Percentiles rank a stretch among this genome's conserved stretches.
phyloP scores from a whole-genome alignment of 2,329 filamentous ascomycete genomes.

The Gremmenia infestans region DNA sequence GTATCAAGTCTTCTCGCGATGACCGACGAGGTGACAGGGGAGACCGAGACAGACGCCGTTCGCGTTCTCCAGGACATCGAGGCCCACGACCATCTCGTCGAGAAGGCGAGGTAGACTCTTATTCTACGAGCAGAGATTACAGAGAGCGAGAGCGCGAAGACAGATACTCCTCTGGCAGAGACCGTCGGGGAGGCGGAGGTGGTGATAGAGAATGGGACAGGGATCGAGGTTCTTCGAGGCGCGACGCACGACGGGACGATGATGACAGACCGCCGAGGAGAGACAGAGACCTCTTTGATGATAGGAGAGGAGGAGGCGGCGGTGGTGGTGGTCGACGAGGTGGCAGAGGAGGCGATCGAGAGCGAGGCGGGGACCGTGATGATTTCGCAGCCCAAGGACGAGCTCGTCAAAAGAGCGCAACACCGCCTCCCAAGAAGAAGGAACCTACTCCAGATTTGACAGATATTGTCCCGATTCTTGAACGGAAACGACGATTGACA shows the following conservation, averaged over 20 bases:
- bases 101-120: conserved; percentile 75
- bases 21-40: conserved; percentile 41
- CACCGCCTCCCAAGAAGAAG: conserved; percentile 80
- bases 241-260: conserved; percentile 61
- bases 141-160: conserved; percentile 92
- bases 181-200: conserved; percentile 45
- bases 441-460: conserved; percentile 96
- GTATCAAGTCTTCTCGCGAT: conserved; percentile 31
- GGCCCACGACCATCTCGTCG: conserved; percentile 61
- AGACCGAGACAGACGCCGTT: conserved; percentile 64
- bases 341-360: conserved; percentile 36
- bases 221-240: conserved; percentile 57
- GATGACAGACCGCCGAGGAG: conserved; percentile 53
- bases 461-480: conserved; percentile 72
- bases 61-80: conserved; percentile 76
- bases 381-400: conserved; percentile 25
- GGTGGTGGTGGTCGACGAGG: conserved; percentile 43
- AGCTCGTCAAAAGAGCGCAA: conserved; percentile 59
- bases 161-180: conserved; percentile 66
- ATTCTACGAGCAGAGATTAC: conserved; percentile 89
- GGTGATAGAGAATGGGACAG: conserved; percentile 75
- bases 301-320: conserved; percentile 46
- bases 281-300: conserved; percentile 59
- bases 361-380: conserved; percentile 43
- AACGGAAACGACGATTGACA: conserved; percentile 86